Base-by-base conservation (phyloP, 2,329 filamentous ascomycete species). In the Epicoccum nigrum region DNA sequence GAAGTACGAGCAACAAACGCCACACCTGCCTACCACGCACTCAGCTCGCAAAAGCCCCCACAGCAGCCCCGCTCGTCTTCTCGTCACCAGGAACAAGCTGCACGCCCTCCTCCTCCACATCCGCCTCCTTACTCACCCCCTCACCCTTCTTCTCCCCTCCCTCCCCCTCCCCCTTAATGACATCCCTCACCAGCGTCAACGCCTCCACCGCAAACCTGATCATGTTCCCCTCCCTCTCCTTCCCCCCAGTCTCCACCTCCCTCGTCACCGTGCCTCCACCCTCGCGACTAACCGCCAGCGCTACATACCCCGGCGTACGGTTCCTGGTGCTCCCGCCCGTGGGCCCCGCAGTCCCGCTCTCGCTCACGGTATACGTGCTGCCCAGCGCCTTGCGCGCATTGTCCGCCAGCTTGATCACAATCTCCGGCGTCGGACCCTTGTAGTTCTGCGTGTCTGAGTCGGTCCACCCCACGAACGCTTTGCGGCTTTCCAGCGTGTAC, bases 301-400 rank as follows among this genome's bases (percentile, higher is more conserved):
- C 84, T 21, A 86, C 82, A 74, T 86, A 87, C 1, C 84, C 85
- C 7, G 84, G 84, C 28, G 76, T 82, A 31, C 84, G 70, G 65
- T 86, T 86, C 55, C 71, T 74, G 35, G 79, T 81, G 21, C 70
- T 71, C 0, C 84, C 84, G 0, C 68, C 83, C 1, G 81, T 85
- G 7, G 85, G 85, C 0, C 85, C 85, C n/a, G 84, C 85, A 2
- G 84, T 87, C 1, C 85, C 85, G 44, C 79, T 83, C 74, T 87
- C 83, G 46, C 76, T 77, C 7, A 86, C 63, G 7, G 79, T 79
- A 63, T 86, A 87, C 15, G 82, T 85, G 50, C 77, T 79, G 6
- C 75, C 74, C 20, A 87, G 67, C 35, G 77, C 81, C n/a, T 63
- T 70, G n/a, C 84, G 71, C 21, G 84, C 80, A 59, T 85, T 79